Evolutionary conservation across 1,284 basidiomycete species (phyloP), one percentile per base, ranked within the genome.

Genomic region (Ceraceosorus bombacis): DNA sequence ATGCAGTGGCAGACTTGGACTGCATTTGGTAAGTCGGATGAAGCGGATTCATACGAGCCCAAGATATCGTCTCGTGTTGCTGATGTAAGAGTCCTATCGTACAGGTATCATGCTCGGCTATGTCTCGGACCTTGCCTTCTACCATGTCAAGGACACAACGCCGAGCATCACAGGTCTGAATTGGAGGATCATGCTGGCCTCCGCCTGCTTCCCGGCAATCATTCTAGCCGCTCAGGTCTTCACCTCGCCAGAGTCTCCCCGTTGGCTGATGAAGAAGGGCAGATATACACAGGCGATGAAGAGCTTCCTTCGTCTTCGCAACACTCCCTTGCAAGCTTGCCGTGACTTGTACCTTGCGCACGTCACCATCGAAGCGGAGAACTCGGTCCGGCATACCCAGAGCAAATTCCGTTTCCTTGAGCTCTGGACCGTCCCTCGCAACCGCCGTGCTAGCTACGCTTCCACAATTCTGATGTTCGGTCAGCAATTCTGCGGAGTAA

Each of bases 211-310:
- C 27, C 85, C 85, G 4, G 85, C 84, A 3, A 72, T 86, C 48
- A 70, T 85, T 46, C 82, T 87, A 51, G 81, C 84, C 68, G 10
- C 48, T 7, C 84, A 84, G 68, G 84, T 87, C 6, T 79, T 80
- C 60, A 79, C 81, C 57, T 84, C 82, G 50, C 65, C 66, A 36
- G 82, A 84, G 75, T 84, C 83, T 0, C 87, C 87, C 10, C 55
- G 60, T 6, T 89, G 88, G 88, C 80, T 86, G 49, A 84, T 89
- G 73, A 81, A 81, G 61, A 87, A 87, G 73, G 83, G 83, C 37
- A 82, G 84, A 10, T 69, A 82, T 4, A 82, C 82, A 2, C 83
- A 87, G 66, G 84, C 86, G 4, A 80, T 89, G 7, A 78, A 78
- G 27, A 84, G 87, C 49, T 83, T 88, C 57, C 82, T 83, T 17